These are phyloP conservation scores for Butyriboletus loyo DNA, from an alignment of 768 basidiomycete genomes.

Conservation along the genomic window DNA sequence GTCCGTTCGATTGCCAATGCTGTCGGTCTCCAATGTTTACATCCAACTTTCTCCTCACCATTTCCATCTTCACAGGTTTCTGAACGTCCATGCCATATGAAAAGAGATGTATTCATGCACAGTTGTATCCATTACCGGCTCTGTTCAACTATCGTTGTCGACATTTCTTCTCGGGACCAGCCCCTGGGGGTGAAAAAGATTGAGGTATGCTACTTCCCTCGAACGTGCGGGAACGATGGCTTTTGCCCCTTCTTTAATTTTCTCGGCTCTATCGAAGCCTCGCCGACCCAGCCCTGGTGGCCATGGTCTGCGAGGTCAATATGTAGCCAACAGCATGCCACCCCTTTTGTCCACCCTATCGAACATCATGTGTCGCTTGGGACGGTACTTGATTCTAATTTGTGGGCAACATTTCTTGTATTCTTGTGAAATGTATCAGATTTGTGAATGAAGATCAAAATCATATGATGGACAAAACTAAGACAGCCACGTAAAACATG, in stretches of 20 bases:
- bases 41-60: background rate
- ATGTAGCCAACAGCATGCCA: constrained; percentile 51
- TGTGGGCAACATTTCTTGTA: constrained; percentile 23
- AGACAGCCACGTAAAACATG: background rate
- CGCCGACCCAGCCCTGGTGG: constrained; percentile 34
- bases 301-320: constrained; percentile 56
- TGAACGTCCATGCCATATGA: constrained; percentile 6
- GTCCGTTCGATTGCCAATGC: constrained; percentile 88
- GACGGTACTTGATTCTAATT: constrained; percentile 6
- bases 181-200: background rate
- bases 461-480: background rate
- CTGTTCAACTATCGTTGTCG: background rate
- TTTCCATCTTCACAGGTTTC: constrained; percentile 22
- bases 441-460: background rate
- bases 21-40: constrained; percentile 49
- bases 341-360: constrained; percentile 18
- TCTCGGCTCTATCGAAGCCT: constrained; percentile 61
- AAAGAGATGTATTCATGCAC: background rate
- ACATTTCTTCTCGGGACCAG: background rate
- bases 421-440: background rate
- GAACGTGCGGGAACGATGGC: background rate
- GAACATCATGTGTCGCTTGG: constrained; percentile 24
- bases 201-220: background rate
- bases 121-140: background rate
- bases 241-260: no score